Evolutionary conservation across 345 rosid genomes (phyloP).

Genomic region (Salix viminalis): DNA sequence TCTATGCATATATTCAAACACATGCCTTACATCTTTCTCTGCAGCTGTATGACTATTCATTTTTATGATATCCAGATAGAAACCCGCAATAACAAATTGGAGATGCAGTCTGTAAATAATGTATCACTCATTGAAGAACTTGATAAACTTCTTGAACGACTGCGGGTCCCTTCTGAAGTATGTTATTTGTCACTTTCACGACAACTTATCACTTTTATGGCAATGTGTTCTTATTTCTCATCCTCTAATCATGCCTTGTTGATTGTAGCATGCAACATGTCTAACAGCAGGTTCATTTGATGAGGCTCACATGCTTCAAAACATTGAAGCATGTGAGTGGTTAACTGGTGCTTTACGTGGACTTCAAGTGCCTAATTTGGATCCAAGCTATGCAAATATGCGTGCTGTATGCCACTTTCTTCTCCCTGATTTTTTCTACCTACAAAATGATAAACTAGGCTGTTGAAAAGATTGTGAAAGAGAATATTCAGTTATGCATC

Average conservation of each 20-base stretch:
- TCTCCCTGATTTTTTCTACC: constrained; percentile 1
- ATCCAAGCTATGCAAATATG: constrained; percentile 71
- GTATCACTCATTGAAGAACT: constrained; percentile 86
- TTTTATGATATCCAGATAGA: constrained; percentile 62
- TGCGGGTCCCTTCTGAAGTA: constrained; percentile 89
- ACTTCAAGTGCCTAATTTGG: constrained; percentile 81
- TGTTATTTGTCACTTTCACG: constrained; percentile 2
- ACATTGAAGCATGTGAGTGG: constrained; percentile 99
- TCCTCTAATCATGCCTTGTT: constrained; percentile 26
- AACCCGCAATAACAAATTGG: constrained; percentile 92
- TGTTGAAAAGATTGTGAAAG: not conserved
- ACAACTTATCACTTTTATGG: not conserved
- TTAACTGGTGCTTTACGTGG: constrained; percentile 72
- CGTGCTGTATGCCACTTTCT: constrained; percentile 57
- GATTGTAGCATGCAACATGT: constrained; percentile 75
- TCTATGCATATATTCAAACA: constrained; percentile 2
- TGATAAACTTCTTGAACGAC: constrained; percentile 79
- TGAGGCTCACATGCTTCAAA: constrained; percentile 84
- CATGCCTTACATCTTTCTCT: constrained; percentile 8
- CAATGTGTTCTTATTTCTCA: constrained; percentile 1
- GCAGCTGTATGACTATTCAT: constrained; percentile 10
- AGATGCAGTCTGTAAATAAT: constrained; percentile 94
- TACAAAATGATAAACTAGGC: not conserved
- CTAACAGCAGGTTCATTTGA: constrained; percentile 89
- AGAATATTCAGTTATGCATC: not conserved